Conservation (phyloP, 2,329 filamentous ascomycete species). For the Gnomoniopsis sp. region DNA sequence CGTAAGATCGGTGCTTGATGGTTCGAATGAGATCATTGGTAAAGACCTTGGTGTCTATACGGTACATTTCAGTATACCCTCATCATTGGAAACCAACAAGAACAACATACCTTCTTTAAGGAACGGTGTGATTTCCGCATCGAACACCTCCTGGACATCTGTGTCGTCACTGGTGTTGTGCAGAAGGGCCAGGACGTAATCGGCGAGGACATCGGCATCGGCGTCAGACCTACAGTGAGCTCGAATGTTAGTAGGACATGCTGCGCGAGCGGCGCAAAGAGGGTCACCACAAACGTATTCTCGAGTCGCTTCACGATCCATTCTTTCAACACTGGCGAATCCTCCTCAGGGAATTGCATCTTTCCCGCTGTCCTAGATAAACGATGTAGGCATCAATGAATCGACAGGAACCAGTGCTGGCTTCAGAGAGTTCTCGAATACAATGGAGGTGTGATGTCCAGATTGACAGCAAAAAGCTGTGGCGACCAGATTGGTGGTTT, state of each 20-base stretch:
- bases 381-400: conserved; percentile 5
- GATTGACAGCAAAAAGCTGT: background rate
- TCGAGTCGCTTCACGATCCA: conserved; percentile 78
- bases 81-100: background rate
- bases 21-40: conserved; percentile 69
- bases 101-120: conserved; percentile 58
- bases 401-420: too few species aligned
- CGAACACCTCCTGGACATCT: conserved; percentile 64
- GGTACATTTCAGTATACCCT: background rate
- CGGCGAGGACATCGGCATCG: conserved; percentile 76
- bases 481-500: background rate
- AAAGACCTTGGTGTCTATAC: conserved; percentile 55
- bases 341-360: conserved; percentile 63
- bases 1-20: conserved; percentile 59
- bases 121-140: conserved; percentile 73
- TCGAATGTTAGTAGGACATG: conserved; percentile 2
- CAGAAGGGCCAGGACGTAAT: conserved; percentile 78
- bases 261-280: background rate
- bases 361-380: conserved; percentile 18
- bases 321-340: conserved; percentile 62
- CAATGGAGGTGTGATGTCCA: background rate
- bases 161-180: conserved; percentile 64
- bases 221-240: conserved; percentile 61
- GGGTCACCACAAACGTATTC: conserved; percentile 56
- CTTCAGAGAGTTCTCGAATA: background rate